These are phyloP conservation scores for Clausena lansium DNA, from an alignment of 345 rosid species.

Conservation along the genomic window DNA sequence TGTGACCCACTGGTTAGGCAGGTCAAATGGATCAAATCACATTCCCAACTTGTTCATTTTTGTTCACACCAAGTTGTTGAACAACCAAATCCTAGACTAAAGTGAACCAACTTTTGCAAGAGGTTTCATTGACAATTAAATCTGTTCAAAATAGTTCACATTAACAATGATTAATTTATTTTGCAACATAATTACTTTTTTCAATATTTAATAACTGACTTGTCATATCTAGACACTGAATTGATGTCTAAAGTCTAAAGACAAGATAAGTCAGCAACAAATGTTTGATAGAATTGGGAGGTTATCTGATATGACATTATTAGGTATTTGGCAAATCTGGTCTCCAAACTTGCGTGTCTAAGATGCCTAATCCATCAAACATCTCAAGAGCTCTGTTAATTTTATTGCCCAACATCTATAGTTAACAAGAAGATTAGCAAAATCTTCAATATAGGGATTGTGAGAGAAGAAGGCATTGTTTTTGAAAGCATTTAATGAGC, in stretches of 20 bases:
- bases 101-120: slow-evolving; percentile 5
- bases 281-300: not conserved
- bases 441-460: not conserved
- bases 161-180: not conserved
- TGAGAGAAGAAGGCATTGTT: not conserved
- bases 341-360: not conserved
- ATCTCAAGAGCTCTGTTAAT: not conserved
- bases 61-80: slow-evolving; percentile 1
- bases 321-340: slow-evolving; percentile 22
- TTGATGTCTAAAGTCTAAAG: not conserved
- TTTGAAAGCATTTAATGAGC: slow-evolving; percentile 2
- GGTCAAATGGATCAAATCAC: slow-evolving; percentile 10
- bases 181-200: not conserved
- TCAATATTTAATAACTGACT: not conserved
- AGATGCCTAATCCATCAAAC: not conserved
- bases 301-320: not conserved
- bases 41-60: not conserved
- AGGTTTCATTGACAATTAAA: not conserved
- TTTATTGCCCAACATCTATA: not conserved
- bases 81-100: not conserved
- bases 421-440: not conserved
- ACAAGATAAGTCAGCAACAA: slow-evolving; percentile 18
- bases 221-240: not conserved
- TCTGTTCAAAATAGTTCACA: not conserved
- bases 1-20: slow-evolving; percentile 17